phyloP scores from a whole-genome alignment of 306 rosid genomes.

The Citrullus colocynthis region DNA sequence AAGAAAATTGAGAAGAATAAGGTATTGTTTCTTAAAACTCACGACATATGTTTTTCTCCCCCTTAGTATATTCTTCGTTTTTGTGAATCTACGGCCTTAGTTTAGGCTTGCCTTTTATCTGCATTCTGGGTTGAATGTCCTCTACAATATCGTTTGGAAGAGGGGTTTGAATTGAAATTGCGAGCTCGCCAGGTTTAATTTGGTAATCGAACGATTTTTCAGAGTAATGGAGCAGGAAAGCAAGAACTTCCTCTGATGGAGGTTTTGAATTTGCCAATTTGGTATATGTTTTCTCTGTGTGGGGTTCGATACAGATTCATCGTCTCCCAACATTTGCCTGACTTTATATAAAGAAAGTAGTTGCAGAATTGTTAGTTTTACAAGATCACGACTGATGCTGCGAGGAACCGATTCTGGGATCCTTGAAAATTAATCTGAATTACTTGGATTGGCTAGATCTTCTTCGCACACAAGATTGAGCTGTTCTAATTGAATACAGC shows the following conservation, averaged over 20 bases:
- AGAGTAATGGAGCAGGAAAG: conserved; percentile 1
- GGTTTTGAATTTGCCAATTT: conserved; percentile 6
- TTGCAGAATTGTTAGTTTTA: background rate
- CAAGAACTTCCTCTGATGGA: background rate
- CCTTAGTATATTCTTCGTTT: background rate
- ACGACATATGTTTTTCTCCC: background rate
- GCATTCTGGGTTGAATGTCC: background rate
- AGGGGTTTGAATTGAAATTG: background rate
- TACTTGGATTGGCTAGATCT: background rate
- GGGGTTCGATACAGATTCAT: background rate
- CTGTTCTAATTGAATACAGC: background rate
- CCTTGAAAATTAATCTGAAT: background rate
- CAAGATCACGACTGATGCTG: background rate
- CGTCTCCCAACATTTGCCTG: background rate
- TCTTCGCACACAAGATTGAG: background rate
- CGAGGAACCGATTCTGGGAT: background rate
- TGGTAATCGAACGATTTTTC: background rate
- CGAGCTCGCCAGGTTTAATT: background rate
- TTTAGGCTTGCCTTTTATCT: background rate
- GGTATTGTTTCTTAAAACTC: conserved; percentile 33
- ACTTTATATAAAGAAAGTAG: background rate
- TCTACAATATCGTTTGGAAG: background rate
- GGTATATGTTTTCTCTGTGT: background rate
- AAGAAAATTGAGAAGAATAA: conserved; percentile 81
- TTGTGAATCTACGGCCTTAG: background rate